Evolutionary conservation across 345 rosid species (phyloP).

Genomic region (Gossypium sturtianum): DNA sequence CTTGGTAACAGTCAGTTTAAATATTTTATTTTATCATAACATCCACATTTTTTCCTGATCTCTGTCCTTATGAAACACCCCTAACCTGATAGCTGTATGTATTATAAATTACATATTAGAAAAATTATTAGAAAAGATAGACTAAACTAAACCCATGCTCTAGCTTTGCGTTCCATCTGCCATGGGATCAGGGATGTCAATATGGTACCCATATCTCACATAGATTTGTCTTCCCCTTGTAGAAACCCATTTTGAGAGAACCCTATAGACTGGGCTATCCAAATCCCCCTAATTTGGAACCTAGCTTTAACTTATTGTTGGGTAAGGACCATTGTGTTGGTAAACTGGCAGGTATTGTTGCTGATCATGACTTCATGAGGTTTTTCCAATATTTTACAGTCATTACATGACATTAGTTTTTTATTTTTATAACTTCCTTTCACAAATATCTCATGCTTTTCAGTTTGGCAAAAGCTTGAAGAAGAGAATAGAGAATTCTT

Average conservation of each 20-base stretch:
- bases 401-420: neutral
- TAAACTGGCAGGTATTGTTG: neutral
- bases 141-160: neutral
- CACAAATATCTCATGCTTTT: conserved; percentile 14
- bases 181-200: neutral
- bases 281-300: neutral
- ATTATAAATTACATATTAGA: neutral
- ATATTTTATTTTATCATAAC: conserved; percentile 3
- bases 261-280: neutral
- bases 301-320: conserved; percentile 6
- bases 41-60: neutral
- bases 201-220: neutral
- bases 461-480: conserved; percentile 99
- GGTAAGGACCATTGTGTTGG: neutral
- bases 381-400: neutral
- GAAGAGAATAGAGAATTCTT: conserved; percentile 94
- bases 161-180: neutral
- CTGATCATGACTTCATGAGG: neutral
- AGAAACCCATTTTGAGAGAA: neutral
- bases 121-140: neutral
- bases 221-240: neutral
- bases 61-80: neutral
- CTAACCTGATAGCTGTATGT: neutral
- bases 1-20: conserved; percentile 52
- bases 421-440: neutral